phyloP scores from a whole-genome alignment of 805 yeast species.

The Wickerhamomyces rabaulensis region DNA sequence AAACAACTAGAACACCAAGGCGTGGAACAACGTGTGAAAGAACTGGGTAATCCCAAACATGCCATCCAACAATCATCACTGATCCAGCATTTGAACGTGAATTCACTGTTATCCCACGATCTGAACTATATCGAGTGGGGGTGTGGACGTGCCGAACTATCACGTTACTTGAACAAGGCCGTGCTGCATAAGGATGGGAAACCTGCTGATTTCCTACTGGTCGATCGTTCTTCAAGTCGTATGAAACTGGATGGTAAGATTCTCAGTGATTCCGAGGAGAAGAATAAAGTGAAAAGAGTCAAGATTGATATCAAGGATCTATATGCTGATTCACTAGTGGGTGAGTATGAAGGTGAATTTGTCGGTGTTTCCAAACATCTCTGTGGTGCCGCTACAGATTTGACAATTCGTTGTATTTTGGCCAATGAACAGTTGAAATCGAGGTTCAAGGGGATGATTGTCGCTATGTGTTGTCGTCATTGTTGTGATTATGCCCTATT shows the following conservation, averaged over 20 bases:
- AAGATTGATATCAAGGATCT: conserved; percentile 81
- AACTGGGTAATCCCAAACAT: conserved; percentile 62
- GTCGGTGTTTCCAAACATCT: conserved; percentile 82
- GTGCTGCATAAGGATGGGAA: conserved; percentile 18
- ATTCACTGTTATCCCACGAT: conserved; percentile 31
- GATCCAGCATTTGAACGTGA: conserved; percentile 55
- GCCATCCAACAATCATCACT: conserved; percentile 78
- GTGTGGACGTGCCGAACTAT: conserved; percentile 83
- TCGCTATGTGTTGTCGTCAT: conserved; percentile 94
- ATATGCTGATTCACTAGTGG: conserved; percentile 40
- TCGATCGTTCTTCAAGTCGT: conserved; percentile 75
- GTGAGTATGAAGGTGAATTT: conserved; percentile 21
- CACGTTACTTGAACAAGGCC: conserved; percentile 49
- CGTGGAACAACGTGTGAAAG: conserved; percentile 21
- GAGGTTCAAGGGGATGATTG: conserved; percentile 51
- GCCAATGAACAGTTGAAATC: conserved; percentile 29
- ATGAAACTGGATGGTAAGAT: conserved; percentile 76
- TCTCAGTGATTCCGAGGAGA: conserved; percentile 41
- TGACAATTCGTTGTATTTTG: conserved; percentile 63
- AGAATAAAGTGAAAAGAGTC: conserved; percentile 37
- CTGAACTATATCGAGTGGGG: conserved; percentile 71
- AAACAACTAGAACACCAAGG: conserved; percentile 23
- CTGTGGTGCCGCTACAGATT: conserved; percentile 92
- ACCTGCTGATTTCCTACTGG: conserved; percentile 42
- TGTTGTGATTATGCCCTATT: conserved; percentile 63